Base-by-base conservation (phyloP, 73 alveolate species). In the Paramecium sexaurelia region DNA sequence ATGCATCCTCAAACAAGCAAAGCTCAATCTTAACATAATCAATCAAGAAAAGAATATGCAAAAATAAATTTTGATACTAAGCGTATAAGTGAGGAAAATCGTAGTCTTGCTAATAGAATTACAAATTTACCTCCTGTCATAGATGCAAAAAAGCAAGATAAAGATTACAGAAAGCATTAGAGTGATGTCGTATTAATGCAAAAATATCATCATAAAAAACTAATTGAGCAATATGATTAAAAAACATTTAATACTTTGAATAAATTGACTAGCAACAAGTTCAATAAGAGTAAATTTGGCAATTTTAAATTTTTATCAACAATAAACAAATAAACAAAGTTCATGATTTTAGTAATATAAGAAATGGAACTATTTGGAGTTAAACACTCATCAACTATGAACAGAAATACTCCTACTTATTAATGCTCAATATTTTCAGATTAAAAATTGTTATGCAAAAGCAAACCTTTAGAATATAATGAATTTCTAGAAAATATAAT, bases 101-200 rank as follows among this genome's bases (percentile, higher is more conserved):
- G 87, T 10, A 36, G 66, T 15, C 19, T 73, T 33, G 87, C 87
- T 2, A 73, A 73, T 73, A 27, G 87, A 33, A 73, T 73, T 33
- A 73, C 57, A 9, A 73, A 73, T 73, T 73, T 73, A 73, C 87
- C 87, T 33, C 87, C 87, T 27, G 87, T 73, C 1, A 39, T 73
- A 17, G 57, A 73, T 73, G 37, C 57, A 1, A 73, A 73, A 39
- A 73, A 39, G 43, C 37, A 73, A n/a, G 87, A 73, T 7, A 36
- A 35, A 37, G 87, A 73, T 4, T 73, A 17, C 11, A 6, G 22
- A 73, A 73, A 73, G 4, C 87, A 73, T 73, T 20, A 33, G n/a
- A 36, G 40, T 35, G 87, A 73, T 1, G 66, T 73, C n/a, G 56
- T 73, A 3, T 22, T 73, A 73, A 35, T 73, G 66, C 15, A 73